Base-by-base conservation (phyloP, 306 rosid genomes). In the Trifolium repens region DNA sequence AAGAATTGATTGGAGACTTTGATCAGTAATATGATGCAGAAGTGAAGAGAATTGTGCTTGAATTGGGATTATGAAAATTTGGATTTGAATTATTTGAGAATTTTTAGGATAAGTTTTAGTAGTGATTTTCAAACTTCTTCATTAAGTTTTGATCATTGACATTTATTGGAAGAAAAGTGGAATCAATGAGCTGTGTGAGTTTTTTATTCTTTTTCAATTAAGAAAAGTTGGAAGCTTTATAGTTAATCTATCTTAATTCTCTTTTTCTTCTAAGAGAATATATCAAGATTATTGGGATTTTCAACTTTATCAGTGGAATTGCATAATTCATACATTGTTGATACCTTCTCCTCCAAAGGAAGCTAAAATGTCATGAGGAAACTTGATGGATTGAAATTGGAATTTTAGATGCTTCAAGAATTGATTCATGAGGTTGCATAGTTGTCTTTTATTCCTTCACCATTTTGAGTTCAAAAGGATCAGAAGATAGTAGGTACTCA, bases 341-440 rank as follows among this genome's bases (percentile, higher is more conserved):
- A 94, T 91, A 76, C 90, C 89, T 91, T 91, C 70, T 62, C 97
- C 91, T 84, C 85, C 83, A 62, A 81, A 85, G 83, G 83, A 87
- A 61, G 87, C 72, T 74, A 72, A 67, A 69, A 72, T 73, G 9
- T 50, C 88, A 66, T 88, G 81, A 79, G 67, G 81, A 77, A 86
- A 64, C 87, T 83, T 82, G 82, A 57, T 71, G 75, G 9, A 57
- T 73, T 84, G 86, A 49, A 80, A 72, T 68, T 74, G 89, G 90
- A 79, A 80, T 84, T 75, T 66, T 8, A 55, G 46, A 52, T 81
- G 71, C 80, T 80, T 79, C 65, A 57, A 69, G 49, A 50, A 54
- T 49, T 54, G 72, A 72, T 77, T 85, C 73, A 39, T 80, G 78
- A 70, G 4, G 71, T 83, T 81, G 57, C 80, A 86, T 66, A 85